Conservation (phyloP, 805 yeast genomes). For the Jamesozyma gamospora region DNA sequence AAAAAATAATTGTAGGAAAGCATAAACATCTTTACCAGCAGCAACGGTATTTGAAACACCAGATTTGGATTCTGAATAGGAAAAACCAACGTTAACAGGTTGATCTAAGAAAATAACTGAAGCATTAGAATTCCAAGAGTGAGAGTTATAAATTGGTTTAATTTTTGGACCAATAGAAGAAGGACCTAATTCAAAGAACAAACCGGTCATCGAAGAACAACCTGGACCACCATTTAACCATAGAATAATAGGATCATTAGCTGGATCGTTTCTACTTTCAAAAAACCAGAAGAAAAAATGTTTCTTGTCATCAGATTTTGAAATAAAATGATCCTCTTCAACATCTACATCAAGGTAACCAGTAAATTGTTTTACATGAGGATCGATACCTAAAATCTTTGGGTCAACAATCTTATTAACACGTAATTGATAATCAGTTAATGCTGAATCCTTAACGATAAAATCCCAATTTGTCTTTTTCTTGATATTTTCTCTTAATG, state of each 20-base stretch:
- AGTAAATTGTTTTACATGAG: slow-evolving; percentile 62
- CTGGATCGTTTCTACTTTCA: slow-evolving; percentile 83
- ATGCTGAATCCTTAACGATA: slow-evolving; percentile 29
- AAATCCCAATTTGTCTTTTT: slow-evolving; percentile 23
- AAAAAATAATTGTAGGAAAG: slow-evolving; percentile 58
- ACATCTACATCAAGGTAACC: slow-evolving; percentile 79
- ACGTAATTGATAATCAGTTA: slow-evolving; percentile 45
- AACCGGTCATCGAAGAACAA: slow-evolving; percentile 98
- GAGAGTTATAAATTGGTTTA: slow-evolving; percentile 47
- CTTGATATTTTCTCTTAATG: slow-evolving; percentile 8
- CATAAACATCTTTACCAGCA: slow-evolving; percentile 39
- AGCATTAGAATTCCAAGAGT: slow-evolving; percentile 76
- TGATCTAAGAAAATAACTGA: slow-evolving; percentile 86
- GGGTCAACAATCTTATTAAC: slow-evolving; percentile 49
- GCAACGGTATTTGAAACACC: slow-evolving; percentile 64
- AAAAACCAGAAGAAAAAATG: slow-evolving; percentile 81
- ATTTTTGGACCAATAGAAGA: slow-evolving; percentile 46
- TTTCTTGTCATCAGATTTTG: slow-evolving; percentile 30
- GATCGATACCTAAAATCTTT: slow-evolving; percentile 62
- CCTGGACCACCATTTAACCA: slow-evolving; percentile 99
- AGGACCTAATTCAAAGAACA: slow-evolving; percentile 88
- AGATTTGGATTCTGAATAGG: slow-evolving; percentile 43
- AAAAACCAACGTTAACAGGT: slow-evolving; percentile 91
- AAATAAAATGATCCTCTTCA: slow-evolving; percentile 37
- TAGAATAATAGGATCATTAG: slow-evolving; percentile 69